Base-by-base conservation (phyloP, 208 protist genomes). In the Acanthamoeba lugdunensis region DNA sequence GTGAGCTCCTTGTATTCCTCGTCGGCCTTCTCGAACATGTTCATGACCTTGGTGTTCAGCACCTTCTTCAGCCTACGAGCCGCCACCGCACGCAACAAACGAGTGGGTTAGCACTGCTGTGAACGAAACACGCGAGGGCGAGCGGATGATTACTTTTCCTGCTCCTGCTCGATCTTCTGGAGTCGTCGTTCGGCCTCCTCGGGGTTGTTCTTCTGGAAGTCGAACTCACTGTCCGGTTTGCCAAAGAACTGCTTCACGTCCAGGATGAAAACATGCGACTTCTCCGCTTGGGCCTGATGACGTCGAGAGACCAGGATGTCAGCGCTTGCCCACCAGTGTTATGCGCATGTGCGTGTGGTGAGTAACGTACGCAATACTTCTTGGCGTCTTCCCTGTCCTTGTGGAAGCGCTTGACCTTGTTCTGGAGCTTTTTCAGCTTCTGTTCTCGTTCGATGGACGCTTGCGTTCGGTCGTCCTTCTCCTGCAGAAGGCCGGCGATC, bases 1-100 rank as follows among this genome's bases (percentile, higher is more conserved):
- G 98, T 96, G 3, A 99, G 96, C 58, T 99, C 98, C 69, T 98
- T 95, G 96, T 99, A 99, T 93, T 99, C 98, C 90, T 97, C 94
- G 95, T 99, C 98, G 13, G 98, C 97, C 75, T 96, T 95, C 58
- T 96, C 96, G 90, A 94, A 97, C 96, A 97, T 97, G 69, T 30
- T 82, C 37, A 98, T 98, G 7, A 98, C 97, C 94, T 99, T 99
- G 45, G 97, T 97, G 93, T 98, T 98, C 23, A 99, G 94, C 3
- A 95, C 96, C 87, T 97, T 97, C 73, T 88, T 88, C 54, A 94
- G 18, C 90, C 67, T 73, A 71, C 41, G n/a, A 87, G 11, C 63
- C 13, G 14, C 79, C 28, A 25, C 67, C 14, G 65, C 13, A n/a
- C 28, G 58, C 93, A 48, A 13, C 85, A 94, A 37, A 45, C 41